These are phyloP conservation scores for Crithidia bombi DNA, from an alignment of 208 protist genomes.

Conservation along the genomic window DNA sequence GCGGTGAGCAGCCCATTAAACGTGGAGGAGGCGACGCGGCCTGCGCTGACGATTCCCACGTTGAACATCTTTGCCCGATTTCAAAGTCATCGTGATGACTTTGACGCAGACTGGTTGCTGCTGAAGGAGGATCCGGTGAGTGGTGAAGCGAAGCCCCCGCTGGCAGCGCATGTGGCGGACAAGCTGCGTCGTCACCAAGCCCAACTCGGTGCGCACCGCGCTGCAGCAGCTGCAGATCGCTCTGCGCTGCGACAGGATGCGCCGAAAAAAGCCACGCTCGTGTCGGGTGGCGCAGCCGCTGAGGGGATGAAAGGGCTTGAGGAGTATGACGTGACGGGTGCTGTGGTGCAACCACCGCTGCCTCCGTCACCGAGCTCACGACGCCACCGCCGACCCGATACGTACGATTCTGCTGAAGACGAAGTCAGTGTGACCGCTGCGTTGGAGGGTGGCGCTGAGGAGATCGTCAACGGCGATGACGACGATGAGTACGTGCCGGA, in stretches of 20 bases:
- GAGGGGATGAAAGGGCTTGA: neutral
- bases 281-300: neutral
- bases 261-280: too few relatives aligned
- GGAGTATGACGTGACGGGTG: neutral
- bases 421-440: neutral
- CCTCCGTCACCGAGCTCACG: neutral
- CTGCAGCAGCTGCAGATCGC: constrained; percentile 27
- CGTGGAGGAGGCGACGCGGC: constrained; percentile 25
- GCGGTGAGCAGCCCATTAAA: constrained; percentile 3
- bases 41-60: constrained; percentile 33
- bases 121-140: constrained; percentile 55
- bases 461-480: constrained; percentile 22
- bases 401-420: constrained; percentile 24
- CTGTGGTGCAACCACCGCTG: neutral
- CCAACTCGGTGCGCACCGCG: constrained; percentile 19
- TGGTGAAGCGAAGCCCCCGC: constrained; percentile 23
- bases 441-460: neutral
- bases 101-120: constrained; percentile 73
- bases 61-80: constrained; percentile 77
- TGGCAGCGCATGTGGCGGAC: constrained; percentile 41
- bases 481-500: constrained; percentile 54
- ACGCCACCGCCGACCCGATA: constrained; percentile 16
- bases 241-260: neutral
- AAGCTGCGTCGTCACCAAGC: constrained; percentile 57
- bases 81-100: constrained; percentile 68